These are phyloP conservation scores for Straminergon stramineum DNA, from an alignment of 225 moss, liverwort and hornwort genomes.

Conservation along the genomic window DNA sequence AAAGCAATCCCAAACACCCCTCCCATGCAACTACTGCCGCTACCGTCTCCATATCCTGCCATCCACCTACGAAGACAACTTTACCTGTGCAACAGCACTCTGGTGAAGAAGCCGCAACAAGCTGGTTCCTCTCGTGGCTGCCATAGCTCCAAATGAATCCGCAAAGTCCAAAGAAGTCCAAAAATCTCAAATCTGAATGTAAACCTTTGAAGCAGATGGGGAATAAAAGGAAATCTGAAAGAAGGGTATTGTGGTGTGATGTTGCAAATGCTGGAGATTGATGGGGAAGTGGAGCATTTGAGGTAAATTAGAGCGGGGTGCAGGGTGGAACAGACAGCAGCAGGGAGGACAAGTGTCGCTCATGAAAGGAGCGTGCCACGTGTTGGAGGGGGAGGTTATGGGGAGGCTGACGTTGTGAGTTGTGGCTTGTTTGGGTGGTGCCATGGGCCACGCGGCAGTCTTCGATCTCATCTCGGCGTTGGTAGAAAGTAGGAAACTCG, in stretches of 20 bases:
- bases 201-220: too few species aligned
- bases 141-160: conserved; percentile 18
- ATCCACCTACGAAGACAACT: not conserved
- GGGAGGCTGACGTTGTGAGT: not conserved
- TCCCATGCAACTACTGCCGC: not conserved
- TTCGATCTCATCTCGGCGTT: not conserved
- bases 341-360: not conserved
- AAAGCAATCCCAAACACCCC: not conserved
- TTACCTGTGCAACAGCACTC: conserved; percentile 33
- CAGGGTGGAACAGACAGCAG: not conserved
- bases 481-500: not conserved
- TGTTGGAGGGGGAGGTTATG: not conserved
- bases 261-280: not conserved
- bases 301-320: not conserved
- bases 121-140: conserved; percentile 15
- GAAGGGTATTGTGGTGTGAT: too few species aligned
- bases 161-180: not conserved
- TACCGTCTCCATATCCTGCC: not conserved
- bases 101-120: conserved; percentile 25
- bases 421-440: not conserved
- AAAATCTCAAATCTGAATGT: not conserved
- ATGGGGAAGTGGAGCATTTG: not conserved
- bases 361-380: not conserved
- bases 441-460: not conserved
- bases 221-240: too few species aligned